Base-by-base conservation (phyloP, 164 flowering plant species). In the Liriodendron chinense region DNA sequence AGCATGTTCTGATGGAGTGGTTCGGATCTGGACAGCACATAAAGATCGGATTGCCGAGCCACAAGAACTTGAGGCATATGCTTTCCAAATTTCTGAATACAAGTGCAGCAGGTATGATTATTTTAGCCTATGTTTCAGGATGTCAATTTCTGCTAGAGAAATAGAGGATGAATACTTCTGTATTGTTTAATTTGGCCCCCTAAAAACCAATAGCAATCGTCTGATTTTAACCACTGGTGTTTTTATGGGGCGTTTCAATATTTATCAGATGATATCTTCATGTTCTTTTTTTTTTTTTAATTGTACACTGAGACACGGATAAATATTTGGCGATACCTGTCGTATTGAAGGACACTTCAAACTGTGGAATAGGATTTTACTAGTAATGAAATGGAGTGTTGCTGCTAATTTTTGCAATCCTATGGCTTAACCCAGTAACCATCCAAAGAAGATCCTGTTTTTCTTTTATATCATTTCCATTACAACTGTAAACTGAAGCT, bases 1-100 rank as follows among this genome's bases (percentile, higher is more conserved):
- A 1, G 99, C 98, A 72, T 96, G 99, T 80, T 96, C 98, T 56
- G 99, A 96, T 88, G 98, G 98, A 63, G 84, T 88, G 61, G 88
- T 84, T 64, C 90, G 98, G 64, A 82, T 94, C 49, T 96, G 99
- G 99, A 94, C 98, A 63, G 67, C 75, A 20, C 67, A 86, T 75
- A 82, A 76, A 14, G 90, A 89, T 76, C 85, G 79, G 77, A 72
- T 85, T 74, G 91, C 92, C 64, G 90, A 86, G 61, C 76, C 88
- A 13, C 68, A 34, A n/a, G 96, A 90, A 68, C 78, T 84, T 26
- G 90, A 91, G 62, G 83, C 89, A 75, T 94, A 83, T 87, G 79
- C 78, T 72, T 83, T 91, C n/a, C 85, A 73, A 65, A 85, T 96
- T 84, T 88, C 94, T 76, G 82, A 79, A 43, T 90, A 89, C 83